Percentiles rank a stretch among this genome's conserved stretches.
These are phyloP conservation scores for Mimosa pudica DNA, from an alignment of 306 rosid genomes.

Conservation along the genomic window DNA sequence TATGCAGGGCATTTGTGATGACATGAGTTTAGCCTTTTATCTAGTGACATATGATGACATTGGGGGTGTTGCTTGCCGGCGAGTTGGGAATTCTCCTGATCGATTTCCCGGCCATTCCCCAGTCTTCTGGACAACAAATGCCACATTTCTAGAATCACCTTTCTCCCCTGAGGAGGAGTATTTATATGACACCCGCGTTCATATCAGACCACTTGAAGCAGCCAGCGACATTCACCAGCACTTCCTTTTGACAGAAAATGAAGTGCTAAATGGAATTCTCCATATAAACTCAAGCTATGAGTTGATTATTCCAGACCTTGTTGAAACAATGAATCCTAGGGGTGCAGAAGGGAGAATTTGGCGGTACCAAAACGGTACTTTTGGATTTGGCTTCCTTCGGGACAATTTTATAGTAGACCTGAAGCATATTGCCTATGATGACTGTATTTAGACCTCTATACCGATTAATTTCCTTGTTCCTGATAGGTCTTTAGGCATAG, in stretches of 20 bases:
- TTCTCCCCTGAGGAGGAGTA: slow-evolving; percentile 68
- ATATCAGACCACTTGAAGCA: slow-evolving; percentile 57
- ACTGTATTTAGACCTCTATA: slow-evolving; percentile 46
- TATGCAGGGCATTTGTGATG: slow-evolving; percentile 86
- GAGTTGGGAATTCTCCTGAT: slow-evolving; percentile 64
- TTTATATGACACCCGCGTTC: slow-evolving; percentile 64
- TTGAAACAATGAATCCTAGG: slow-evolving; percentile 53
- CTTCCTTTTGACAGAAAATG: slow-evolving; percentile 41
- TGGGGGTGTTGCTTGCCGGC: slow-evolving; percentile 86
- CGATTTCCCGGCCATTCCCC: slow-evolving; percentile 45
- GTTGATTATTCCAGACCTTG: slow-evolving; percentile 63
- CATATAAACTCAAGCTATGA: slow-evolving; percentile 71
- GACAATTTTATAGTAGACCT: slow-evolving; percentile 79
- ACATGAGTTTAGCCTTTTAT: slow-evolving; percentile 74
- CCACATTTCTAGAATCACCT: slow-evolving; percentile 66
- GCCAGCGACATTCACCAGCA: slow-evolving; percentile 47
- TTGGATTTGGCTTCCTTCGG: slow-evolving; percentile 84
- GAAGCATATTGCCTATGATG: slow-evolving; percentile 64
- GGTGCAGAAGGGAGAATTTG: slow-evolving; percentile 86
- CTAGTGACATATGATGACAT: slow-evolving; percentile 83
- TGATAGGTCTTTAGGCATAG: slow-evolving; percentile 30
- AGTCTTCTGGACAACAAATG: slow-evolving; percentile 71
- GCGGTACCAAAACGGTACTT: slow-evolving; percentile 77
- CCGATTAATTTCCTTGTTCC: slow-evolving; percentile 34
- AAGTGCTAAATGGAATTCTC: slow-evolving; percentile 62